Conservation (phyloP, 192 early-diverging fungal genomes). For the Mycoemilia scoparia region DNA sequence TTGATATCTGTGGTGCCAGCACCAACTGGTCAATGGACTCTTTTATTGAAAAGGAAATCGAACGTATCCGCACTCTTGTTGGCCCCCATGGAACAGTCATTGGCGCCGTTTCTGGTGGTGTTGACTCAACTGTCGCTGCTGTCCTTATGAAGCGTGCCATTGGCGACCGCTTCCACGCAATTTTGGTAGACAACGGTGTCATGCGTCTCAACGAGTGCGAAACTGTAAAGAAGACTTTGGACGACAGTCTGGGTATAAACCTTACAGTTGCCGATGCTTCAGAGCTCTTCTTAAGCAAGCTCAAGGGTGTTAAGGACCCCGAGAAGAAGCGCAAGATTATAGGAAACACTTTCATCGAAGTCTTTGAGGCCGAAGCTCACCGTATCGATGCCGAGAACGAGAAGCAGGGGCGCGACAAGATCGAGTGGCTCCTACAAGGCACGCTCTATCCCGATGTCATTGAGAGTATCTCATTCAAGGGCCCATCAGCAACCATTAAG, state of each 20-base stretch:
- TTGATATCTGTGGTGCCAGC: slow-evolving; percentile 65
- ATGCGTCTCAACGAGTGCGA: slow-evolving; percentile 96
- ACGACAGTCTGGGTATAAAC: slow-evolving; percentile 88
- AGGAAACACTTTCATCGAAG: slow-evolving; percentile 96
- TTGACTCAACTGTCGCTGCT: slow-evolving; percentile 92
- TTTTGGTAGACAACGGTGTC: slow-evolving; percentile 95
- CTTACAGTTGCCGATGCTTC: slow-evolving; percentile 78
- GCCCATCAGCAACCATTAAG: slow-evolving; percentile 95
- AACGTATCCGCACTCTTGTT: slow-evolving; percentile 76
- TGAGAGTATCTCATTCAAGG: slow-evolving; percentile 97
- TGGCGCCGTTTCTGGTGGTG: slow-evolving; percentile 93
- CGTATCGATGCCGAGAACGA: slow-evolving; percentile 65
- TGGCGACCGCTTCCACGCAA: slow-evolving; percentile 95
- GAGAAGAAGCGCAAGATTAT: slow-evolving; percentile 98
- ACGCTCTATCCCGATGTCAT: slow-evolving; percentile 98
- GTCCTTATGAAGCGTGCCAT: slow-evolving; percentile 94
- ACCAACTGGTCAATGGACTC: slow-evolving; percentile 92
- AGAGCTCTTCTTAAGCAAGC: slow-evolving; percentile 62
- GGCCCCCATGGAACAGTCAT: slow-evolving; percentile 84
- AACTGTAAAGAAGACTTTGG: slow-evolving; percentile 62
- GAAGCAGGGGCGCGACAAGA: slow-evolving; percentile 50
- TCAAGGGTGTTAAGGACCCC: slow-evolving; percentile 86
- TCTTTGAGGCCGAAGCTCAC: slow-evolving; percentile 85
- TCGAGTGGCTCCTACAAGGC: slow-evolving; percentile 93
- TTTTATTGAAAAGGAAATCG: slow-evolving; percentile 96